These are phyloP conservation scores for Pascua sp. DNA, from an alignment of 1,284 basidiomycete species.

Conservation along the genomic window DNA sequence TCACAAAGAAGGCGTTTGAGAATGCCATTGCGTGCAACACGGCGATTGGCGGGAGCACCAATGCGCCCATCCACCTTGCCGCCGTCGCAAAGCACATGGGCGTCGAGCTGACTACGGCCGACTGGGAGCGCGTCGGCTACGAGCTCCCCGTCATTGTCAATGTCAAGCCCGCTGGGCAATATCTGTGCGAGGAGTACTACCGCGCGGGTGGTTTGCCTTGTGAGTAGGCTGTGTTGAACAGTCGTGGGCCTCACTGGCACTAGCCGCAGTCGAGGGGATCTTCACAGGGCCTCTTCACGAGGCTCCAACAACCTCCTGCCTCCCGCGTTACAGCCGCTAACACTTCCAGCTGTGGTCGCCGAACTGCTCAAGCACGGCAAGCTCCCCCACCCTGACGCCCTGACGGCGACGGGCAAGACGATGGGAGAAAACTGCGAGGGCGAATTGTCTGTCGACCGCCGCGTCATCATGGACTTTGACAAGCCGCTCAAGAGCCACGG, in stretches of 20 bases:
- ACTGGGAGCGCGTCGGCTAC: slow-evolving; percentile 46
- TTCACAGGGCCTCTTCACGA: too few species aligned
- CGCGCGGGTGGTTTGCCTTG: slow-evolving; percentile 45
- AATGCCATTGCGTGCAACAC: slow-evolving; percentile 85
- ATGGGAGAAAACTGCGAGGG: slow-evolving; percentile 39
- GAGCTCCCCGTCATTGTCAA: slow-evolving; percentile 43
- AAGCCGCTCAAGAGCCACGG: slow-evolving; percentile 40
- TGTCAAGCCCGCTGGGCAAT: slow-evolving; percentile 44
- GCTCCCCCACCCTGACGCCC: slow-evolving; percentile 39
- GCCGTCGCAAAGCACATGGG: slow-evolving; percentile 48
- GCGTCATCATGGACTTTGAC: slow-evolving; percentile 43
- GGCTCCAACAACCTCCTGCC: neutral
- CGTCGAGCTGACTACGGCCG: slow-evolving; percentile 37
- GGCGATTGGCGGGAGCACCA: slow-evolving; percentile 85
- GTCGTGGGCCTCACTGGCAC: too few species aligned
- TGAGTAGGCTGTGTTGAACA: slow-evolving; percentile 21
- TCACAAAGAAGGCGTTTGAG: slow-evolving; percentile 84
- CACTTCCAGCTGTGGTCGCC: slow-evolving; percentile 33
- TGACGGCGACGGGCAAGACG: slow-evolving; percentile 39
- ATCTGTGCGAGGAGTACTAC: slow-evolving; percentile 48
- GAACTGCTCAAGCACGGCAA: slow-evolving; percentile 36
- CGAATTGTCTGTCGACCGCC: slow-evolving; percentile 38
- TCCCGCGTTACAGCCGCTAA: neutral
- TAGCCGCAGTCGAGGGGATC: too few species aligned
- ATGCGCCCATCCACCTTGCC: slow-evolving; percentile 57